These are phyloP conservation scores for Colletotrichum ledebouriae DNA, from an alignment of 2,329 filamentous ascomycete genomes.

Conservation along the genomic window DNA sequence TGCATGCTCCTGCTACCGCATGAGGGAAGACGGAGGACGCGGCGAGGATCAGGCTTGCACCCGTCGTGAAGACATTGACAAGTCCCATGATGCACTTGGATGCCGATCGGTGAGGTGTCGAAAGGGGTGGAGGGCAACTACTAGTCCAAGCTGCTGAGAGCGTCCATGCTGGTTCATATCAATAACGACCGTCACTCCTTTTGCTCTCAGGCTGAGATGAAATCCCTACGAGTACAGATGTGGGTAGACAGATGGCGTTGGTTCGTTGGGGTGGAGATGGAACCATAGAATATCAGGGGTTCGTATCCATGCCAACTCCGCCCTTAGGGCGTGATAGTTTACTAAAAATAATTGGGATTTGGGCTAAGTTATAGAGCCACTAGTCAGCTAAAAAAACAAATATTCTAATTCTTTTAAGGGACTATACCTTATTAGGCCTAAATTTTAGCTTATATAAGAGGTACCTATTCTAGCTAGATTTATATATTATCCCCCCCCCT, in stretches of 20 bases:
- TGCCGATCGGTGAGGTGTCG: conserved; percentile 10
- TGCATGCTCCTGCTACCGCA: conserved; percentile 11
- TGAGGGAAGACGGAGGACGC: conserved; percentile 17
- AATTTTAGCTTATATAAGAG: too few relatives aligned
- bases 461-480: too few relatives aligned
- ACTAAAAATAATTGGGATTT: too few relatives aligned
- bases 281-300: conserved; percentile 8
- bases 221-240: conserved; percentile 4
- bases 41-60: conserved; percentile 22
- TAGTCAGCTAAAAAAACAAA: too few relatives aligned
- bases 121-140: conserved; percentile 30
- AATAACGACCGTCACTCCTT: conserved; percentile 14
- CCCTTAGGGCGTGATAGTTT: too few relatives aligned
- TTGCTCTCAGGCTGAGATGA: neutral
- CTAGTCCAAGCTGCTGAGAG: conserved; percentile 16
- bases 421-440: too few relatives aligned
- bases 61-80: conserved; percentile 17
- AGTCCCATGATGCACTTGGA: conserved; percentile 32
- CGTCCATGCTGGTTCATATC: conserved; percentile 29
- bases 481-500: too few relatives aligned
- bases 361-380: too few relatives aligned
- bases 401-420: too few relatives aligned
- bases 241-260: conserved; percentile 25
- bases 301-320: conserved; percentile 21
- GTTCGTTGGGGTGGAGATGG: conserved; percentile 20